Evolutionary conservation across 768 basidiomycete genomes (phyloP), one percentile per base, ranked within the genome.

Genomic region (Auricularia heimuer): DNA sequence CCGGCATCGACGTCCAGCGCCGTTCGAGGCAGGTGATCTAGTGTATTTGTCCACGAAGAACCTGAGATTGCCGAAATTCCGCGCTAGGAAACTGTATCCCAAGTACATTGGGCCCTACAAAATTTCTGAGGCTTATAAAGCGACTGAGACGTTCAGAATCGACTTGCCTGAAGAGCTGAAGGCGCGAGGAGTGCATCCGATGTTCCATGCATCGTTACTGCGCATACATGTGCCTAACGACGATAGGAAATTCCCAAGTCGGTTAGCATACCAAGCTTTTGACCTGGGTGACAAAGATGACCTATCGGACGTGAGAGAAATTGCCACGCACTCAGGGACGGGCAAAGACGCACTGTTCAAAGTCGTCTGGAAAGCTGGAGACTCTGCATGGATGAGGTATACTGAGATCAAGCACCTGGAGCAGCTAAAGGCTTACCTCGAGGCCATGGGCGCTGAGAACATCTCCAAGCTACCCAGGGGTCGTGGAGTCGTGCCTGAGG

Each of bases 21-120:
- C 70, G 0, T 72, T 75, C 54, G 47, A 29, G 0, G 62, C 66
- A 7, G 72, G 69, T 0, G 77, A 77, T 62, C 64, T 73, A 3
- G 69, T 73, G 2, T 76, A 72, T 56, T 44, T 74, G 12, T 69
- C 70, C 2, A 72, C 69, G 1, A 70, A 72, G 64, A 74, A 75
- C 63, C 66, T 75, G 18, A 47, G 63, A 0, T 63, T 76, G 4
- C 71, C 71, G 29, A 75, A 75, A 62, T 68, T 68, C 7, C 54
- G 65, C 16, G 71, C 74, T 12, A 61, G 72, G 4, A 74, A 74
- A 58, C 64, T 74, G 12, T 63, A 68, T 6, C 73, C 73, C 2
- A 72, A 73, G 60, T 74, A 54, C 56, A 68, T 74, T 66, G 71
- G 73, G 3, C 73, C 73, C 2, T 72, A 65, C 63, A 44, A 63